Percentiles rank a stretch among this genome's conserved stretches.
phyloP scores from a whole-genome alignment of 257 asterid species.

The Fraxinus cuspidata region DNA sequence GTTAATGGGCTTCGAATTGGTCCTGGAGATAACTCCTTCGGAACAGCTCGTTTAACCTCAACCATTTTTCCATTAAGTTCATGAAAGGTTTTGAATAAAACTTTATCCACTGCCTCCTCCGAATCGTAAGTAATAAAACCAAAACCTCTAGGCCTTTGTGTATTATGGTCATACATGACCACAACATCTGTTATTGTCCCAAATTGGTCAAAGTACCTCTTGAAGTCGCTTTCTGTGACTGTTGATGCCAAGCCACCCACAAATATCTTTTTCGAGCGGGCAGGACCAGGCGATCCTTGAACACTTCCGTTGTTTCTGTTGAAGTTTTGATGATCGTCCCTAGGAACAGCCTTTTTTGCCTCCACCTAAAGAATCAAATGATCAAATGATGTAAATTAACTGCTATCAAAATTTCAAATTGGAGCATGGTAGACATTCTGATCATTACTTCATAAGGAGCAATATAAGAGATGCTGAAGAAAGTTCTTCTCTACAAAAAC shows the following conservation, averaged over 20 bases:
- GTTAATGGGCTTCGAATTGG: conserved; percentile 57
- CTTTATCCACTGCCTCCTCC: conserved; percentile 81
- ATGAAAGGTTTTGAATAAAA: conserved; percentile 68
- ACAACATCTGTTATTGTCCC: conserved; percentile 81
- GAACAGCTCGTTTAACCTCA: conserved; percentile 84
- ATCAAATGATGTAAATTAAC: background rate
- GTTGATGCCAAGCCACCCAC: conserved; percentile 92
- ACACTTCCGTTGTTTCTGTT: conserved; percentile 48
- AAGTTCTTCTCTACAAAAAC: background rate
- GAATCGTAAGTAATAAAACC: conserved; percentile 83
- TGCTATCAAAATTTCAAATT: background rate
- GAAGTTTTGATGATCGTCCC: conserved; percentile 58
- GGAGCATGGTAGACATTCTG: conserved; percentile 2
- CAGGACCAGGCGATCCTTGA: conserved; percentile 74
- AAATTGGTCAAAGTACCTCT: conserved; percentile 81
- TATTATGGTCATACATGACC: conserved; percentile 93
- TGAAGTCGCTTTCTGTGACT: conserved; percentile 82
- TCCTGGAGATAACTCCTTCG: conserved; percentile 75
- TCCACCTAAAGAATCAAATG: conserved; percentile 63
- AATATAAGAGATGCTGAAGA: background rate
- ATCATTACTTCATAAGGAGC: background rate
- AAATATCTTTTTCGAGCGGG: conserved; percentile 77
- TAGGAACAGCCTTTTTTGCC: conserved; percentile 93
- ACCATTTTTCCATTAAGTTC: conserved; percentile 89
- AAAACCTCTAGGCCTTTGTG: conserved; percentile 95